Percentiles rank a stretch among this genome's conserved stretches.
Conservation (phyloP, 192 early-diverging fungal species). For the Spizellomyces punctatus region DNA sequence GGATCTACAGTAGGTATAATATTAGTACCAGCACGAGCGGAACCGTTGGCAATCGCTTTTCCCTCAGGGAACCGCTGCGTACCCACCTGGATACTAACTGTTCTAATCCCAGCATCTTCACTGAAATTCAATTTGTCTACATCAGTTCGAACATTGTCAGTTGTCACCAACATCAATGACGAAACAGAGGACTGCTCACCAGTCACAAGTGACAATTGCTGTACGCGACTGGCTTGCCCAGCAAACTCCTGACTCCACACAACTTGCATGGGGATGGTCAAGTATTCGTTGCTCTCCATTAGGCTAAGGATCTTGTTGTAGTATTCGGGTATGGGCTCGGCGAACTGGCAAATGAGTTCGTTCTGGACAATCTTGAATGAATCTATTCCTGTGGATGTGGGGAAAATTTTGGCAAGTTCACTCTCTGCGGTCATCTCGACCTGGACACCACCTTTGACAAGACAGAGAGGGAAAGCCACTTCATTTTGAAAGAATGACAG, state of each 20-base stretch:
- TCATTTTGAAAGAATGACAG: constrained; percentile 9
- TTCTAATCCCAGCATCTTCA: too few species aligned
- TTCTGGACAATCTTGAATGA: background rate
- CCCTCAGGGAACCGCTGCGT: too few species aligned
- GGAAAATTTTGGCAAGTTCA: constrained; percentile 1
- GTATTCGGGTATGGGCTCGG: constrained; percentile 1
- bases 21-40: too few species aligned
- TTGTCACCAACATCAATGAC: too few species aligned
- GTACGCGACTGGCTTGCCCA: constrained; percentile 2
- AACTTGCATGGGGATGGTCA: constrained; percentile 11
- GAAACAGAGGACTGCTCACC: constrained; percentile 6
- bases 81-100: too few species aligned
- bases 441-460: constrained; percentile 1
- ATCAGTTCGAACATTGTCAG: background rate
- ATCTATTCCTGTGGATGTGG: background rate
- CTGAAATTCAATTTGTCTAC: constrained; percentile 9
- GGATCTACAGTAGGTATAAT: too few species aligned
- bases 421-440: background rate
- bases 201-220: constrained; percentile 8
- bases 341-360: constrained; percentile 13
- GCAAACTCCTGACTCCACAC: constrained; percentile 6
- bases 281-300: background rate
- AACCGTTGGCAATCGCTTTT: too few species aligned
- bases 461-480: constrained; percentile 6
- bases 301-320: constrained; percentile 10